These are phyloP conservation scores for Penstemon davidsonii DNA, from an alignment of 257 asterid species.

Conservation along the genomic window DNA sequence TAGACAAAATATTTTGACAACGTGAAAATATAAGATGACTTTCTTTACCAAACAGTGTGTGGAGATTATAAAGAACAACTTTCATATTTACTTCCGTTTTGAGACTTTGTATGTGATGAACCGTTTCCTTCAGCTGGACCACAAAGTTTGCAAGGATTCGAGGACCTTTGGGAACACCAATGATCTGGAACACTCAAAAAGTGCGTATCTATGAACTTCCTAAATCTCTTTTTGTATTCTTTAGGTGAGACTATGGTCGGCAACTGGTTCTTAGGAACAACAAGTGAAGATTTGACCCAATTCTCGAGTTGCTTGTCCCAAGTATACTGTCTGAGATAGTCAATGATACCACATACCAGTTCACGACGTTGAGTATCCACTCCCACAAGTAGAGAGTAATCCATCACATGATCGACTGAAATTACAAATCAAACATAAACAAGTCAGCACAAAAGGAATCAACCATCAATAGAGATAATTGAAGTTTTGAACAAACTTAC, in stretches of 20 bases:
- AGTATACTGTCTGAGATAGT: constrained; percentile 92
- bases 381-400: constrained; percentile 92
- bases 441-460: neutral
- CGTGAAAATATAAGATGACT: no score
- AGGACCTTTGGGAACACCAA: constrained; percentile 79
- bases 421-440: neutral
- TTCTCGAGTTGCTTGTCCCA: constrained; percentile 96
- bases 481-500: constrained; percentile 45
- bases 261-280: constrained; percentile 71
- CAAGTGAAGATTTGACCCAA: constrained; percentile 93
- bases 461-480: neutral
- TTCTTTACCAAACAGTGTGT: no score
- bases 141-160: constrained; percentile 70
- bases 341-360: constrained; percentile 91
- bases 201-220: constrained; percentile 71
- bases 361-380: constrained; percentile 68
- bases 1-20: no score
- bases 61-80: no score
- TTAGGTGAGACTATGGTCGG: constrained; percentile 86
- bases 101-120: constrained; percentile 2
- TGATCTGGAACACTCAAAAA: constrained; percentile 80
- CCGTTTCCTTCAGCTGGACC: constrained; percentile 42
- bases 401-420: constrained; percentile 90
- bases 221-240: constrained; percentile 79
- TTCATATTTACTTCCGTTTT: no score